Evolutionary conservation across 352 stramenopile genomes (phyloP).

Genomic region (Globisporangium heterothallicum): DNA sequence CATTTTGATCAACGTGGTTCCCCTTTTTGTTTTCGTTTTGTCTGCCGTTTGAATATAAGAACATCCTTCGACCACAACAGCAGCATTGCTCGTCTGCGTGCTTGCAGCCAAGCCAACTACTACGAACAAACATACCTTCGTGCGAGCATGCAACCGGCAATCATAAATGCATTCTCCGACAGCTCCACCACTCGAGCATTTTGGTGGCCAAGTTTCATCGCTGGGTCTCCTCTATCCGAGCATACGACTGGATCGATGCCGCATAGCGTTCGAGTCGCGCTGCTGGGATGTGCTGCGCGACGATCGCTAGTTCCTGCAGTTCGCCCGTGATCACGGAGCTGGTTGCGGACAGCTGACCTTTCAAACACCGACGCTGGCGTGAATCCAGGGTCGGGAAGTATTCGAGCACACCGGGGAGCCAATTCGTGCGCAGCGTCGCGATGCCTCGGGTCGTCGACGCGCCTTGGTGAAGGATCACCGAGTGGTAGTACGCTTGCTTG

Average conservation of each 20-base stretch:
- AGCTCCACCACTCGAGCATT: no score
- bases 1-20: background rate
- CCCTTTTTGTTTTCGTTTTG: background rate
- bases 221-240: constrained; percentile 11
- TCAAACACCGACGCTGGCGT: constrained; percentile 32
- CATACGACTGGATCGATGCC: constrained; percentile 42
- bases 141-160: no score
- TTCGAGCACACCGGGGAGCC: constrained; percentile 47
- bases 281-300: constrained; percentile 33
- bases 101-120: no score
- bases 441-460: constrained; percentile 9
- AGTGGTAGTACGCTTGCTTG: constrained; percentile 30
- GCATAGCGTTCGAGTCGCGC: constrained; percentile 39
- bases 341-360: constrained; percentile 33
- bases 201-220: no score
- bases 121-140: no score
- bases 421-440: constrained; percentile 26
- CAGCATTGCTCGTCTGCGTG: no score
- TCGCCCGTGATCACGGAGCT: constrained; percentile 19
- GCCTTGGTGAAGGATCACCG: constrained; percentile 26
- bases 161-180: no score
- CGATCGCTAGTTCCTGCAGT: constrained; percentile 31
- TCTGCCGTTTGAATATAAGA: background rate
- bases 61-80: no score
- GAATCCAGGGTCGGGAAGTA: constrained; percentile 36